phyloP scores from a whole-genome alignment of 2,329 filamentous ascomycete species.

The Bipolaris cookei region DNA sequence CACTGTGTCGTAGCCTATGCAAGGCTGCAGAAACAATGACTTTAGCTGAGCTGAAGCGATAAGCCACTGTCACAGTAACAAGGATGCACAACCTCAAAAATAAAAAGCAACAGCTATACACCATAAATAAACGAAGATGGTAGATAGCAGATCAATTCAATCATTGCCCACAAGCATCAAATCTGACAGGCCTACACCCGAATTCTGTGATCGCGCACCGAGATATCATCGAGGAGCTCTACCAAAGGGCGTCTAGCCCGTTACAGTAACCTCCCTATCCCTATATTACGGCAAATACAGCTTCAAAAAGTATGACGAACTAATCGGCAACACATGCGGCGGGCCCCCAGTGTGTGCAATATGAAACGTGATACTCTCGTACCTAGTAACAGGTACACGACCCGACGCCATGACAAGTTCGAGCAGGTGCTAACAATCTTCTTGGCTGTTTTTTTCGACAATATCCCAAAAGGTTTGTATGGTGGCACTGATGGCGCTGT shows the following conservation, averaged over 20 bases:
- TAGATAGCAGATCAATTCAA: too few relatives aligned
- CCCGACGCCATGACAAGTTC: constrained; percentile 97
- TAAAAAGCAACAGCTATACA: too few relatives aligned
- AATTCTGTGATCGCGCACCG: too few relatives aligned
- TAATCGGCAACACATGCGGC: constrained; percentile 73
- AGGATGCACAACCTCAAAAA: too few relatives aligned
- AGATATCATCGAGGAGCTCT: too few relatives aligned
- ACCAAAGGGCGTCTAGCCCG: constrained; percentile 75
- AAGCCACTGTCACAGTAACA: too few relatives aligned
- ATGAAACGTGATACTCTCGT: constrained; percentile 80
- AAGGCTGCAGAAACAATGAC: too few relatives aligned
- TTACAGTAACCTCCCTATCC: constrained; percentile 71
- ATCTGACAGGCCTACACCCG: too few relatives aligned
- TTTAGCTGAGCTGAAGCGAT: too few relatives aligned
- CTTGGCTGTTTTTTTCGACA: constrained; percentile 69
- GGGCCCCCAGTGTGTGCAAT: constrained; percentile 76
- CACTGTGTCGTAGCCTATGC: too few relatives aligned
- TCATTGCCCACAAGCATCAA: too few relatives aligned
- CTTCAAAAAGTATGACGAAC: constrained; percentile 91
- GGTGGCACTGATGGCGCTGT: constrained; percentile 70
- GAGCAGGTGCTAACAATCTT: constrained; percentile 76
- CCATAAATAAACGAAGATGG: too few relatives aligned
- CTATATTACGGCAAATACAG: constrained; percentile 84
- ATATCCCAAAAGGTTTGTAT: constrained; percentile 86
- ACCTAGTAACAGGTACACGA: constrained; percentile 84